phyloP scores from a whole-genome alignment of 441 rosid species.

The Adansonia grandidieri region DNA sequence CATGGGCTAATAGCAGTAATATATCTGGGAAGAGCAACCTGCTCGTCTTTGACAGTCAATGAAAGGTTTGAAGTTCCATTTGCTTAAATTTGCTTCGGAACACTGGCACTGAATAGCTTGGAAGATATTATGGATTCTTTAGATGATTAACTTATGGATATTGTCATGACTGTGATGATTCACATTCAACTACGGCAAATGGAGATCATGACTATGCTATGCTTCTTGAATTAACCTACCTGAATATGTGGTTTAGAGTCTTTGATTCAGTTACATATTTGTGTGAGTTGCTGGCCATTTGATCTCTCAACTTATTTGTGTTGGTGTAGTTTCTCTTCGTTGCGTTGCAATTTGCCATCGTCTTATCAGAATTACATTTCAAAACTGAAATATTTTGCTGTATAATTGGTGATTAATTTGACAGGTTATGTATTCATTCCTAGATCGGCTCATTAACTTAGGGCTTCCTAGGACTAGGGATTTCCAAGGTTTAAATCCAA shows the following conservation, averaged over 20 bases:
- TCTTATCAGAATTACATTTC: not conserved
- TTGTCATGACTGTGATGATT: not conserved
- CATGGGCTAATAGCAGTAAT: not conserved
- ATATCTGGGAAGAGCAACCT: slow-evolving; percentile 6
- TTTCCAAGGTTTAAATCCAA: slow-evolving; percentile 78
- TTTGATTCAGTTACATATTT: not conserved
- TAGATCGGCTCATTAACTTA: slow-evolving; percentile 87
- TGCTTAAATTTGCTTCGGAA: not conserved
- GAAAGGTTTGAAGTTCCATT: not conserved
- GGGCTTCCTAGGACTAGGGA: slow-evolving; percentile 94
- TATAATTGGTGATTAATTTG: slow-evolving; percentile 21
- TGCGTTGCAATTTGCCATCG: not conserved
- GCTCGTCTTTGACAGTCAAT: not conserved
- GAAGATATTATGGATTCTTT: slow-evolving; percentile 4
- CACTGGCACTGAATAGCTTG: not conserved
- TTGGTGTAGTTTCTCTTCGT: not conserved
- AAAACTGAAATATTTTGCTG: not conserved
- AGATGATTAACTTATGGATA: not conserved
- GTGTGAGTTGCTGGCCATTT: not conserved
- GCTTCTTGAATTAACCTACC: not conserved
- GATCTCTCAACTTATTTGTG: not conserved
- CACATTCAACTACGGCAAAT: not conserved
- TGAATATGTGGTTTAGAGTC: not conserved
- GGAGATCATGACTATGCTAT: not conserved
- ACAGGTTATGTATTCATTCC: slow-evolving; percentile 87